These are phyloP conservation scores for Starmerella stigmatis DNA, from an alignment of 805 yeast genomes.

Conservation along the genomic window DNA sequence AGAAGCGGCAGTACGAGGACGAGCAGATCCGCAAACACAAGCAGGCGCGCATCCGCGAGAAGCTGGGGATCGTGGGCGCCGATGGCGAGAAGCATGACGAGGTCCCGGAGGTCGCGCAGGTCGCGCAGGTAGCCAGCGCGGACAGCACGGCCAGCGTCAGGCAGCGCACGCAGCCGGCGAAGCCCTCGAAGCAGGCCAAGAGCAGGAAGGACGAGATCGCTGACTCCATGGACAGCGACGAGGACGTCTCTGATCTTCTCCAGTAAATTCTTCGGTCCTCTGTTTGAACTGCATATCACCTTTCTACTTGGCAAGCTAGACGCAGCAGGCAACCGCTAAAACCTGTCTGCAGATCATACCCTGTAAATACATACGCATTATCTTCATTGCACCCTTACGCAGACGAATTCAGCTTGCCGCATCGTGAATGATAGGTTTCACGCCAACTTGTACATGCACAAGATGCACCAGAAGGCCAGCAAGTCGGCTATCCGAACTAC, in stretches of 20 bases:
- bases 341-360: too few relatives aligned
- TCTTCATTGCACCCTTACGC: too few relatives aligned
- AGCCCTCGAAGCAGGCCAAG: constrained; percentile 12
- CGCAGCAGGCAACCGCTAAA: too few relatives aligned
- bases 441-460: too few relatives aligned
- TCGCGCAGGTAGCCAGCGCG: background rate
- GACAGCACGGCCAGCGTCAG: background rate
- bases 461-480: too few relatives aligned
- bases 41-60: constrained; percentile 25
- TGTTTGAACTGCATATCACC: background rate
- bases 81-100: background rate
- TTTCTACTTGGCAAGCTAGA: too few relatives aligned
- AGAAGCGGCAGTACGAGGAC: constrained; percentile 24
- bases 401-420: too few relatives aligned
- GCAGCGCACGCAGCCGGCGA: constrained; percentile 12
- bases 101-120: background rate
- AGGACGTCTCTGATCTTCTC: constrained; percentile 29
- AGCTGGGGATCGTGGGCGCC: constrained; percentile 20
- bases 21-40: constrained; percentile 23
- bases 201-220: constrained; percentile 15
- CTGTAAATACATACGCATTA: too few relatives aligned
- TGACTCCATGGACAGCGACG: constrained; percentile 29
- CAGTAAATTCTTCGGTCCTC: too few relatives aligned
- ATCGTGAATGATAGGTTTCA: too few relatives aligned
- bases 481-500: too few relatives aligned